A percentile compares a stretch with the other conserved stretches of the same genome.
These are phyloP conservation scores for Bodo saltans DNA, from an alignment of 78 protist genomes.

Conservation along the genomic window DNA sequence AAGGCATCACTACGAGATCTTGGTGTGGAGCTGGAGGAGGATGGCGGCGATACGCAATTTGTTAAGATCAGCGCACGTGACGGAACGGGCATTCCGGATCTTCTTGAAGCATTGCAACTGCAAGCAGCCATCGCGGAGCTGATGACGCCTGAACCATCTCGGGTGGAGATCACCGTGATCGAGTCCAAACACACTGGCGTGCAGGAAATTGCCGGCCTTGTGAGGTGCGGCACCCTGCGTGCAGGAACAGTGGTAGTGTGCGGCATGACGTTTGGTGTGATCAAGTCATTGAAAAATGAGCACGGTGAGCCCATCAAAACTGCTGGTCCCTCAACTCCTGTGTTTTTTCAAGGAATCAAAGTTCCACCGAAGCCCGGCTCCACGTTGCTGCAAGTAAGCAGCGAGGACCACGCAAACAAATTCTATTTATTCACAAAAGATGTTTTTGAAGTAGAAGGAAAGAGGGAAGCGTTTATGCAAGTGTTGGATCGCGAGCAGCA, in stretches of 20 bases:
- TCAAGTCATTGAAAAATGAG: not conserved
- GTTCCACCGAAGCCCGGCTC: not conserved
- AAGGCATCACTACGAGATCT: conserved; percentile 44
- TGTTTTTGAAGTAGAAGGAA: not conserved
- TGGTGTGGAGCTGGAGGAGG: conserved; percentile 63
- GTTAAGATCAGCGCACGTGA: conserved; percentile 57
- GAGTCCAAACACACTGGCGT: not conserved
- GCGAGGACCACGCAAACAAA: not conserved
- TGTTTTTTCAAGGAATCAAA: not conserved
- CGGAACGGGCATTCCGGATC: conserved; percentile 11
- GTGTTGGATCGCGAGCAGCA: not conserved
- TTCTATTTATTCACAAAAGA: not conserved
- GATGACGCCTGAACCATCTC: not conserved
- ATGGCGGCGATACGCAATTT: conserved; percentile 72
- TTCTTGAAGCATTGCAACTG: conserved; percentile 52
- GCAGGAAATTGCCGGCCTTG: not conserved
- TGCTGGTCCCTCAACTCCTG: not conserved
- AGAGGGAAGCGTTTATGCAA: not conserved
- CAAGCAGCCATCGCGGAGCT: conserved; percentile 50
- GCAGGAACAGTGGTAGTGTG: not conserved
- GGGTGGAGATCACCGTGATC: conserved; percentile 33
- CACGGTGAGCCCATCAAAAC: not conserved
- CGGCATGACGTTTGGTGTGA: not conserved
- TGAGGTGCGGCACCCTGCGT: conserved; percentile 12
- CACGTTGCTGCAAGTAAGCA: not conserved